Base-by-base conservation (phyloP, 2,329 filamentous ascomycete species). In the Fusarium subglutinans region DNA sequence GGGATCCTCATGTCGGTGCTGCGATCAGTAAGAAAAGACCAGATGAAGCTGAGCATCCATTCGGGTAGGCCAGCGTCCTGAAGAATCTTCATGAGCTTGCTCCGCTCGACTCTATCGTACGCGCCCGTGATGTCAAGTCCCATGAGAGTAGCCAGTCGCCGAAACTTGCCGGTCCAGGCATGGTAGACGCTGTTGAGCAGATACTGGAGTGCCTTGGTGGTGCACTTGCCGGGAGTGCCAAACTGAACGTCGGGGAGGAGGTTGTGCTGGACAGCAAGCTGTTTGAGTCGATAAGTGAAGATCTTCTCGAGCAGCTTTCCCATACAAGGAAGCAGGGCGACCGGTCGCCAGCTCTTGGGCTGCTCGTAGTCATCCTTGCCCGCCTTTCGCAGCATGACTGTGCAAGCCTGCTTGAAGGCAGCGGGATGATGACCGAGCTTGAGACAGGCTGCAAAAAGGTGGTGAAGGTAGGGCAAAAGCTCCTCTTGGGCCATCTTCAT, bases 101-200 rank as follows among this genome's bases (percentile, higher is more conserved):
- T 15, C 5, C 41, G 69, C 3, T 44, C 20, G 4, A 69, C 28
- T 8, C 54, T 45, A 13, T 71, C 59, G 18, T 53, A 73, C 12
- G 69, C 70, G 12, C 64, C 69, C 9, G 55, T 37, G 9, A 73
- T 72, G 17, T 73, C 60, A 14, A 73, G 64, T 1, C 64, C 50
- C 44, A 69, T 26, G 8, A 69, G 28, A 28, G 68, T 60, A 13
- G 35, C 55, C 17, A 53, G n/a, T 26, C 47, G 24, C 28, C 33
- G 30, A 17, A 72, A 14, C 17, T 56, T 30, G 30, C 7, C 3
- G 7, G 18, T 58, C 41, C 37, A 58, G 44, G 44, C 24, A 24
- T 20, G 17, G 44, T 47, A 47, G 44, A 47, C 44, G 44, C 10
- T 47, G 24, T 47, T 47, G 24, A 47, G 44, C 18, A 28, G 22